Evolutionary conservation across 2,329 filamentous ascomycete genomes (phyloP), one percentile per base, ranked within the genome.

Genomic region (Acephala macrosclerotiorum): DNA sequence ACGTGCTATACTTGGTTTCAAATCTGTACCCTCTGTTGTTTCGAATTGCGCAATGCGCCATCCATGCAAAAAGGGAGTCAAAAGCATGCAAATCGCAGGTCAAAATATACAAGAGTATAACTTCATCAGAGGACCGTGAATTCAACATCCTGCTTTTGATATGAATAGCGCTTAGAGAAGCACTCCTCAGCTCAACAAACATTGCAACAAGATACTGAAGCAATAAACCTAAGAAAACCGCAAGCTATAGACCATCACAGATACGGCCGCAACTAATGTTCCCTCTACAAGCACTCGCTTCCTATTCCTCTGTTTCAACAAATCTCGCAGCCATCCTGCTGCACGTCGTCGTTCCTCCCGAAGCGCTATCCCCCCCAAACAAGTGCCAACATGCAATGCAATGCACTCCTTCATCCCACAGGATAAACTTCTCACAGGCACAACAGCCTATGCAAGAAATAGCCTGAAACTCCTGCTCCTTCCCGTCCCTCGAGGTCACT

Each of bases 361-460:
- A 33, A 33, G 29, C 29, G 29, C 29, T 33, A 33, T 9, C 9
- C 9, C 40, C 40, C 40, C 18, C 40, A 42, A 42, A 16, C 40
- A n/a, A 18, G 16, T 6, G 4, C 16, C 40, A 42, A n/a, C n/a
- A 49, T 49, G 45, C 45, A 49, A 49, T 22, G 45, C 45, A 49
- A 49, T 49, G n/a, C 11, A 12, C 11, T 49, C 45, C 45, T 49
- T 14, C 45, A 22, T 49, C 45, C 45, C n/a, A 22, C 45, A 49
- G 7, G 20, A 49, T 49, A 49, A 49, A 22, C n/a, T 49, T 49
- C 45, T n/a, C n/a, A 49, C 45, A 49, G 45, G 45, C n/a, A 49
- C 45, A 25, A n/a, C 16, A 16, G 16, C 16, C 14, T n/a, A 49
- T 49, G 45, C 45, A 49, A 11, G 20, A 49, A 18, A 49, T 49